These are phyloP conservation scores for Schizosaccharomyces octosporus DNA, from an alignment of 805 yeast species.

Conservation along the genomic window DNA sequence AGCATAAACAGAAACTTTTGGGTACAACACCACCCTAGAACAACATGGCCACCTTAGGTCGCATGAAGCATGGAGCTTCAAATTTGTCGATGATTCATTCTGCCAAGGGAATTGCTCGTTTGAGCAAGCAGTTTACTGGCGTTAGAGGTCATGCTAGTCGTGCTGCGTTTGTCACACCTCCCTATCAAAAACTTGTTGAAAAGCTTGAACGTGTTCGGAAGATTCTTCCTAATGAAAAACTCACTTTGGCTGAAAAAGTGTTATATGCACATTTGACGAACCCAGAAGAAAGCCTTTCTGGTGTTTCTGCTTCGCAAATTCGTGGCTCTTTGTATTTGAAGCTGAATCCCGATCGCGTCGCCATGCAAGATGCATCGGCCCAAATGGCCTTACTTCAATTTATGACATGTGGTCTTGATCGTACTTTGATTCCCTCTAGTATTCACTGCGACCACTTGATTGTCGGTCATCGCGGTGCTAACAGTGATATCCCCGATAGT, in stretches of 20 bases:
- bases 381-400: slow-evolving; percentile 94
- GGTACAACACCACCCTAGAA: too few relatives aligned
- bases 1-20: too few relatives aligned
- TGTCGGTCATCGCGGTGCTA: slow-evolving; percentile 85
- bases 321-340: slow-evolving; percentile 83
- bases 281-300: slow-evolving; percentile 36
- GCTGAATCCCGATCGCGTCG: slow-evolving; percentile 91
- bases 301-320: slow-evolving; percentile 5
- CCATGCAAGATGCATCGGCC: slow-evolving; percentile 97
- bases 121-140: too few relatives aligned
- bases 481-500: slow-evolving; percentile 62
- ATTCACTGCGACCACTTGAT: slow-evolving; percentile 96
- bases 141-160: background rate
- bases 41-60: too few relatives aligned
- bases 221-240: slow-evolving; percentile 45
- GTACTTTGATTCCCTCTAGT: slow-evolving; percentile 82
- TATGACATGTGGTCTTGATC: slow-evolving; percentile 81
- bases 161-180: slow-evolving; percentile 36
- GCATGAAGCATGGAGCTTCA: too few relatives aligned
- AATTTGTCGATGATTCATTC: too few relatives aligned
- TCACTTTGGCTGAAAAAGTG: slow-evolving; percentile 87
- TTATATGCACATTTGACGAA: slow-evolving; percentile 84
- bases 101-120: too few relatives aligned
- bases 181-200: slow-evolving; percentile 19
- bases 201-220: slow-evolving; percentile 39